A percentile compares a stretch with the other conserved stretches of the same genome.
Evolutionary conservation across 2,329 filamentous ascomycete species (phyloP).

Genomic region (Westerdykella aurantiaca): DNA sequence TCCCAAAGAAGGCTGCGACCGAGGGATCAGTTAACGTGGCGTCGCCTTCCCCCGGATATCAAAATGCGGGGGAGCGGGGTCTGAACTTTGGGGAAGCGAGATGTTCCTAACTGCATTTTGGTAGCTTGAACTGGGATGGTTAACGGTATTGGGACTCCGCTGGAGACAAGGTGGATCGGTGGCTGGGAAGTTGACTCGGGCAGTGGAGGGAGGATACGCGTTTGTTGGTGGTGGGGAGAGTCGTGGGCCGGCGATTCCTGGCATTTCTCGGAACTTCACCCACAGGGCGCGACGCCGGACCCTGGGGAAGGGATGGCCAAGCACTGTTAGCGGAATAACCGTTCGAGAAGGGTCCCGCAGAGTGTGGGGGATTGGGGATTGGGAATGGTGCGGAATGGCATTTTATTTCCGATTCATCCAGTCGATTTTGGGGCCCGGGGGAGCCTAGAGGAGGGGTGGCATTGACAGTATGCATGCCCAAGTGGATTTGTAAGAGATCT

Average conservation of each 20-base stretch:
- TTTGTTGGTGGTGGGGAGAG: not conserved
- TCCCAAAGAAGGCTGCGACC: not conserved
- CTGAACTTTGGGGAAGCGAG: not conserved
- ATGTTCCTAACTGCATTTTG: not conserved
- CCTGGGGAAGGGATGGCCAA: no score
- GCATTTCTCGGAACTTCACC: slow-evolving; percentile 3
- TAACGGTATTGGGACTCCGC: no score
- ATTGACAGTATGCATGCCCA: no score
- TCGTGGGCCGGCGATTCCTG: not conserved
- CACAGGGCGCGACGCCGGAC: no score
- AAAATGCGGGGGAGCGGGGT: not conserved
- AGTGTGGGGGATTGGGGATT: slow-evolving; percentile 3
- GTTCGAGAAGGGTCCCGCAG: not conserved
- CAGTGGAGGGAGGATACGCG: not conserved
- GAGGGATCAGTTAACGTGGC: not conserved
- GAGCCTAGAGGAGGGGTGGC: no score
- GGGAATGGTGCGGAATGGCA: slow-evolving; percentile 8
- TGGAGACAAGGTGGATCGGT: no score
- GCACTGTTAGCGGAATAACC: not conserved
- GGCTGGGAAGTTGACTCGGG: no score
- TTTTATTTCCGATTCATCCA: no score
- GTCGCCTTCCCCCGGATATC: not conserved
- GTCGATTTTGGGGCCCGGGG: no score
- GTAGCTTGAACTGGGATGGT: not conserved
- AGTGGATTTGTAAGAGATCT: no score